Percentiles rank a stretch among this genome's conserved stretches.
These are phyloP conservation scores for Nitzschia sp. DNA, from an alignment of 108 stramenopile species.

Conservation along the genomic window DNA sequence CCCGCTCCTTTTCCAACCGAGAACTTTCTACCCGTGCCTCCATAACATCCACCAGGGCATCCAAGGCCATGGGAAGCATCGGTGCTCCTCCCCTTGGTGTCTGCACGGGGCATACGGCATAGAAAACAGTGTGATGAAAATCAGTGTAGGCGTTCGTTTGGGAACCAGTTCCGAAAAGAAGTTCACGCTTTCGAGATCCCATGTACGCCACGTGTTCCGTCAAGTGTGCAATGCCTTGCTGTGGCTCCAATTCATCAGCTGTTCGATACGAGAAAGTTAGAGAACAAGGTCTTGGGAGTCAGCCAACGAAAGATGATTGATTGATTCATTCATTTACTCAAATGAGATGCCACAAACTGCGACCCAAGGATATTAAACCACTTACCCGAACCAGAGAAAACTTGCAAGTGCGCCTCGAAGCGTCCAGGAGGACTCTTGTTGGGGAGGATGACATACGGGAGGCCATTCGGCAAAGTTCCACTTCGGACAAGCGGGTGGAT, in stretches of 20 bases:
- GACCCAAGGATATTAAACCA: too few species aligned
- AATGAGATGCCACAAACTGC: not conserved
- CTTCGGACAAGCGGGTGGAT: constrained; percentile 70
- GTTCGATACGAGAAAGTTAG: constrained; percentile 21
- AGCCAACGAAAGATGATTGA: constrained; percentile 2
- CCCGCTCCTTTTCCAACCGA: constrained; percentile 95
- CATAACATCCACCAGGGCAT: constrained; percentile 95
- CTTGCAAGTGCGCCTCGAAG: constrained; percentile 97
- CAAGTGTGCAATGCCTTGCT: constrained; percentile 97
- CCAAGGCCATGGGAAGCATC: constrained; percentile 96
- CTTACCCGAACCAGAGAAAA: constrained; percentile 83
- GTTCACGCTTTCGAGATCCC: constrained; percentile 94
- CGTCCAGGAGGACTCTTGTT: constrained; percentile 92
- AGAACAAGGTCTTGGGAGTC: not conserved
- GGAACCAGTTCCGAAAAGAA: constrained; percentile 93
- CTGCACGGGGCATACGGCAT: constrained; percentile 90
- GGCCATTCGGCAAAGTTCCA: constrained; percentile 87
- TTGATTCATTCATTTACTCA: not conserved
- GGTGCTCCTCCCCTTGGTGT: constrained; percentile 61
- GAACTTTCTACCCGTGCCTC: constrained; percentile 90
- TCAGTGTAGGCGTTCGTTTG: constrained; percentile 98
- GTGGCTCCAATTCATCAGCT: constrained; percentile 91
- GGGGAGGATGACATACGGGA: constrained; percentile 92
- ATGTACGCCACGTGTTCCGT: constrained; percentile 99
- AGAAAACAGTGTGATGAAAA: constrained; percentile 99